These are phyloP conservation scores for Hura crepitans DNA, from an alignment of 441 rosid species.

Conservation along the genomic window DNA sequence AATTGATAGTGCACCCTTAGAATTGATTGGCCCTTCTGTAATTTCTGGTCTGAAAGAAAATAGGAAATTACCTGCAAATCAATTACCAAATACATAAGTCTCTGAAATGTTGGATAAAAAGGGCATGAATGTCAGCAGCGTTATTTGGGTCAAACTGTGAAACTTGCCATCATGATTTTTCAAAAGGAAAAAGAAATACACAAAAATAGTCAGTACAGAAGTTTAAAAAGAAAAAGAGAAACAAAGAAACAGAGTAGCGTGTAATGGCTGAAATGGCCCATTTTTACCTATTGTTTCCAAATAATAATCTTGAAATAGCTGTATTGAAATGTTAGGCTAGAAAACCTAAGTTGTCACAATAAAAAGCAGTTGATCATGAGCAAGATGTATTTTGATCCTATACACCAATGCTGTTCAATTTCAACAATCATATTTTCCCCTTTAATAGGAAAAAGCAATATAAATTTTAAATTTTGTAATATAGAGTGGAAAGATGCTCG, in stretches of 20 bases:
- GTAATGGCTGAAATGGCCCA: neutral
- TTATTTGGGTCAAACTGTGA: neutral
- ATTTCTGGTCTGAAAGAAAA: constrained; percentile 88
- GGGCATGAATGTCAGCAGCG: neutral
- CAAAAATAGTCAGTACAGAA: neutral
- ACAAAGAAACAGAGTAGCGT: neutral
- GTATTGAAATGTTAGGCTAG: neutral
- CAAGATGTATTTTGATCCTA: neutral
- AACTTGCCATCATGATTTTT: neutral
- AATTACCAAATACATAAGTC: constrained; percentile 24
- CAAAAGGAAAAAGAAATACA: too few species aligned
- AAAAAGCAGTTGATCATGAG: neutral
- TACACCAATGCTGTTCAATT: neutral
- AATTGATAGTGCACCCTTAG: constrained; percentile 44
- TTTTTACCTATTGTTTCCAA: neutral
- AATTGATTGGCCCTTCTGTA: constrained; percentile 36
- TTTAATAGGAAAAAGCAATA: neutral
- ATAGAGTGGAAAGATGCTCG: neutral
- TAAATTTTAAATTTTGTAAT: neutral
- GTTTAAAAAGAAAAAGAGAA: neutral
- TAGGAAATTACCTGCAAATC: constrained; percentile 80
- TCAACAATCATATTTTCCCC: neutral
- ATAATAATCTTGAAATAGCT: neutral
- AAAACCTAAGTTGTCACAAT: neutral
- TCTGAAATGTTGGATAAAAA: constrained; percentile 8